Conservation (phyloP, 108 stramenopile species). For the Seminavis robusta region DNA sequence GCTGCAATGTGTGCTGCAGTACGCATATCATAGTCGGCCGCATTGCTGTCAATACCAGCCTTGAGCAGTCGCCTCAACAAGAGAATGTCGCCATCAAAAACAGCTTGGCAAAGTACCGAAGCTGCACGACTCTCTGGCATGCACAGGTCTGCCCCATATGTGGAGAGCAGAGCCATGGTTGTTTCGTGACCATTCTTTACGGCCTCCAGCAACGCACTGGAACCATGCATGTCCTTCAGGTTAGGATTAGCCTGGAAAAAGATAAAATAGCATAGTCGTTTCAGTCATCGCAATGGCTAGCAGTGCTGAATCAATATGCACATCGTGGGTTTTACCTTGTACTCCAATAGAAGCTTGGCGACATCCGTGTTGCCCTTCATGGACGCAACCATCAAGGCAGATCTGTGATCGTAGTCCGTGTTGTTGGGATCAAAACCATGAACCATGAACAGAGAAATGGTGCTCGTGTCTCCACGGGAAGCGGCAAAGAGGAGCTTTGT, state of each 20-base stretch:
- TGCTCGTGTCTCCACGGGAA: slow-evolving; percentile 56
- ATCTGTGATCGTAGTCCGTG: slow-evolving; percentile 60
- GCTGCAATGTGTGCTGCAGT: slow-evolving; percentile 58
- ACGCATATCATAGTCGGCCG: slow-evolving; percentile 54
- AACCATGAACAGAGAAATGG: slow-evolving; percentile 58
- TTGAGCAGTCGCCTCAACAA: slow-evolving; percentile 35
- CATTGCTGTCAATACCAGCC: slow-evolving; percentile 53
- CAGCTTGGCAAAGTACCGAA: slow-evolving; percentile 47
- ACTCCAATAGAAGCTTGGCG: slow-evolving; percentile 43
- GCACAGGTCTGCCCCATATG: slow-evolving; percentile 28
- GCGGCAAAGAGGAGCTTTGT: slow-evolving; percentile 62
- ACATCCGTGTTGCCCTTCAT: slow-evolving; percentile 71
- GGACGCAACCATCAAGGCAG: slow-evolving; percentile 68
- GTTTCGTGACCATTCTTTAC: slow-evolving; percentile 56
- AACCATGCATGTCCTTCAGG: slow-evolving; percentile 59
- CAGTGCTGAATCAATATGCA: neutral
- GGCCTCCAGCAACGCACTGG: slow-evolving; percentile 56
- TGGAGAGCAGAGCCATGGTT: slow-evolving; percentile 29
- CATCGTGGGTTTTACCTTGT: slow-evolving; percentile 10
- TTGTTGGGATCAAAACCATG: slow-evolving; percentile 71
- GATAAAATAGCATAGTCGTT: neutral
- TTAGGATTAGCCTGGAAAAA: slow-evolving; percentile 47
- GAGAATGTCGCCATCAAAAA: slow-evolving; percentile 52
- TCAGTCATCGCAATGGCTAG: neutral
- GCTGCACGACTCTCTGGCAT: slow-evolving; percentile 44